Evolutionary conservation across 2,329 filamentous ascomycete species (phyloP), one percentile per base, ranked within the genome.

Genomic region (Purpureocillium lavendulum): DNA sequence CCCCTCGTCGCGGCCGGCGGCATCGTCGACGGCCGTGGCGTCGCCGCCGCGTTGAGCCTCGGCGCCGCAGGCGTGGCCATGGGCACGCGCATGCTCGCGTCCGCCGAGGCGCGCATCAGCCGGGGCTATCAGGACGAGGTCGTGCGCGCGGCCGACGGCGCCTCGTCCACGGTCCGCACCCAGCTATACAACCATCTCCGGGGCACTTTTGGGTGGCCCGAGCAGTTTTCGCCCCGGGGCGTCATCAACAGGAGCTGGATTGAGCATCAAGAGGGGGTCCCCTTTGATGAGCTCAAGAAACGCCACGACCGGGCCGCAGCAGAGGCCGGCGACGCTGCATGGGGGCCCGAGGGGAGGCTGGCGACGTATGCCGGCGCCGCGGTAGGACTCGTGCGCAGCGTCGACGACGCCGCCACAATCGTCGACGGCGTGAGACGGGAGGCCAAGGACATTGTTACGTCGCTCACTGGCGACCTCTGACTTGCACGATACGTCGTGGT

Each of bases 81-180:
- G 64, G 82, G 82, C 0, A 84, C 81, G 1, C 66, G 78, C 7
- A 79, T 82, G 41, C 66, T 84, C 1, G 77, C 76, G 0, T 49
- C 61, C 1, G 49, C 41, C 0, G 65, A 70, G 46, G 54, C 65
- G 1, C 58, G 62, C 7, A 60, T 69, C 29, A 52, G 46, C 36
- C 55, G 53, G 40, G 64, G 61, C 1, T 69, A 69, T 34, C 65
- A 64, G 37, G 46, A 61, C n/a, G 66, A 66, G 38, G 55, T 69
- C 1, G 42, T 70, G 1, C 54, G 59, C 1, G 64, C 66, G 0
- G 44, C 46, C 1, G 64, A 69, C 29, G 66, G 66, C 7, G 66
- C 57, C 1, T 47, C 40, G 10, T 54, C 44, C 10, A 70, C 66
- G 8, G 55, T 59, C 1, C 58, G 65, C n/a, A 68, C 66, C 0